Evolutionary conservation across 306 rosid genomes (phyloP), one percentile per base, ranked within the genome.

Genomic region (Abrus precatorius): DNA sequence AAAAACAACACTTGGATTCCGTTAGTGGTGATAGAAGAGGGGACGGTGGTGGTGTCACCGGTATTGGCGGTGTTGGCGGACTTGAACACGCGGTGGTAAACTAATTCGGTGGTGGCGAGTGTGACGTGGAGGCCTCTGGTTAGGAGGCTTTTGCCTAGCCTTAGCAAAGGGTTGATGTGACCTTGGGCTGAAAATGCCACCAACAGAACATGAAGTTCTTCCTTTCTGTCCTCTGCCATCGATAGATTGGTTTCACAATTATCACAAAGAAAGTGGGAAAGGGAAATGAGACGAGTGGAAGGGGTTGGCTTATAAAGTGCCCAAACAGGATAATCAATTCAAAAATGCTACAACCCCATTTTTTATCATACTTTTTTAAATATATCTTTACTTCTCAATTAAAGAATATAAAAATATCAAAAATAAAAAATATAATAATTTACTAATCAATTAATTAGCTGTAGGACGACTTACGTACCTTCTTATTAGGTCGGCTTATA

Each of bases 171-270:
- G 57, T 88, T 88, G 30, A 88, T 79, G 81, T 88, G 92, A 9
- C 92, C 89, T 65, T 88, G 91, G 5, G 91, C 79, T 61, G 89
- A 77, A 34, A 86, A 78, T 0, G 91, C 83, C 72, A 88, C 89
- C 55, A 88, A 44, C 5, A 88, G 79, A 44, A 86, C 88, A 7
- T 86, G 88, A 66, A 74, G 60, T 48, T 85, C 82, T 66, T 73
- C 76, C 27, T 44, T 20, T 63, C 28, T 65, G 29, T 40, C 36
- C 9, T 53, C 49, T 0, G 67, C 68, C 82, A 86, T 78, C 45
- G 48, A 3, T 52, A 3, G 48, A 1, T 48, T 48, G 53, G 53
- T 48, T 10, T 9, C n/a, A 52, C 57, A 3, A 1, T 7, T 45
- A 7, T 1, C 49, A 45, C 9, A 3, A 7, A 8, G 9, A 45